Conservation (phyloP, 495 filamentous ascomycete genomes). For the Pyrenula aspistea region DNA sequence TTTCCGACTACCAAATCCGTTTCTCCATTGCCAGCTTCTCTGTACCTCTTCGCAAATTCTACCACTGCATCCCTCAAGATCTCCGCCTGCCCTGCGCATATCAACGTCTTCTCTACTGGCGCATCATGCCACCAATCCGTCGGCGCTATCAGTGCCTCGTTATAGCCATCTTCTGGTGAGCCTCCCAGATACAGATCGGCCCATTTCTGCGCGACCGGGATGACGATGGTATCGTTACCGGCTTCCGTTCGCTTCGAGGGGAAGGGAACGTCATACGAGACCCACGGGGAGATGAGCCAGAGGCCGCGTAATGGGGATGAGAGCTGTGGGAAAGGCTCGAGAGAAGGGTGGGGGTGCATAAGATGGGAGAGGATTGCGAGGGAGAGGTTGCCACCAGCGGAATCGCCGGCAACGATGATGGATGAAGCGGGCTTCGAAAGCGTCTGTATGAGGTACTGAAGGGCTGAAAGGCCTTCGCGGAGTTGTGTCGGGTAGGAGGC, state of each 20-base stretch:
- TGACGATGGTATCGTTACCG: not conserved
- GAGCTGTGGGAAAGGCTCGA: constrained; percentile 2
- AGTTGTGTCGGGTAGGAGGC: constrained; percentile 11
- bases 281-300: constrained; percentile 8
- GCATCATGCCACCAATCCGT: constrained; percentile 4
- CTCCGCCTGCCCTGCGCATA: constrained; percentile 2
- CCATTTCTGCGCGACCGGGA: not conserved
- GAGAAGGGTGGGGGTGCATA: constrained; percentile 3
- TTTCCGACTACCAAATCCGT: not conserved
- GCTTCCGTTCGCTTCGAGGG: not conserved
- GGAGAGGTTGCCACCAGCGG: constrained; percentile 6
- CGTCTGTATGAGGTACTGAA: not conserved
- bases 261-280: not conserved
- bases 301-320: not conserved
- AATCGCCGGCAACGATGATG: constrained; percentile 6
- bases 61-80: constrained; percentile 5
- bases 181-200: not conserved
- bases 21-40: constrained; percentile 1
- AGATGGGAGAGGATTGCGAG: constrained; percentile 6
- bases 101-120: constrained; percentile 2
- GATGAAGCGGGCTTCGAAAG: not conserved
- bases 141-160: not conserved
- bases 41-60: not conserved
- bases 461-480: constrained; percentile 1
- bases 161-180: constrained; percentile 1